Percentiles rank a stretch among this genome's conserved stretches.
phyloP scores from a whole-genome alignment of 2,329 filamentous ascomycete species.

The Seiridium cupressi region DNA sequence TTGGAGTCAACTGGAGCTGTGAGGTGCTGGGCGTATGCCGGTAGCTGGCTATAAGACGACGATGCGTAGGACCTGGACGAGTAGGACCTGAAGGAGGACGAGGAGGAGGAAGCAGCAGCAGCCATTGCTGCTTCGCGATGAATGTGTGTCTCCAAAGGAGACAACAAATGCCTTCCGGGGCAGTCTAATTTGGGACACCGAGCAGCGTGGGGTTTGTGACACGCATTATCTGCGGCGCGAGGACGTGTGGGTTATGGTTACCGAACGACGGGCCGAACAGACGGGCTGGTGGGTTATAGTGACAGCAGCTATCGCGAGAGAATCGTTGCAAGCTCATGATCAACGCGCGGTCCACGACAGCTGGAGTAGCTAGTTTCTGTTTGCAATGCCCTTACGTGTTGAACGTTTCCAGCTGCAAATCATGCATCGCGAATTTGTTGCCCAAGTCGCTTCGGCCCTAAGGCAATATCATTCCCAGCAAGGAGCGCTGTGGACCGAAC shows the following conservation, averaged over 20 bases:
- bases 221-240: background rate
- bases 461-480: background rate
- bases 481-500: background rate
- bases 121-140: constrained; percentile 7
- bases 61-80: constrained; percentile 45
- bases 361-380: background rate
- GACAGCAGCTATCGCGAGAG: background rate
- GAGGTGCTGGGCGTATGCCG: constrained; percentile 37
- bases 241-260: background rate
- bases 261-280: background rate
- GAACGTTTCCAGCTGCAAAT: background rate
- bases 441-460: background rate
- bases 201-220: background rate
- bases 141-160: background rate
- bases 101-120: constrained; percentile 21
- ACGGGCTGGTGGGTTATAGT: background rate
- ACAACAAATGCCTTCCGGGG: background rate
- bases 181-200: constrained; percentile 1
- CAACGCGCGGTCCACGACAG: background rate
- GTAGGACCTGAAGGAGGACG: constrained; percentile 33
- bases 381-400: background rate
- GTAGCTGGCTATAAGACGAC: constrained; percentile 45
- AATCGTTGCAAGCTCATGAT: background rate
- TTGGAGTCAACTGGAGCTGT: constrained; percentile 40
- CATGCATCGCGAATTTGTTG: background rate